Conservation (phyloP, 106 monocot genomes). For the Dendrobium huoshanense region DNA sequence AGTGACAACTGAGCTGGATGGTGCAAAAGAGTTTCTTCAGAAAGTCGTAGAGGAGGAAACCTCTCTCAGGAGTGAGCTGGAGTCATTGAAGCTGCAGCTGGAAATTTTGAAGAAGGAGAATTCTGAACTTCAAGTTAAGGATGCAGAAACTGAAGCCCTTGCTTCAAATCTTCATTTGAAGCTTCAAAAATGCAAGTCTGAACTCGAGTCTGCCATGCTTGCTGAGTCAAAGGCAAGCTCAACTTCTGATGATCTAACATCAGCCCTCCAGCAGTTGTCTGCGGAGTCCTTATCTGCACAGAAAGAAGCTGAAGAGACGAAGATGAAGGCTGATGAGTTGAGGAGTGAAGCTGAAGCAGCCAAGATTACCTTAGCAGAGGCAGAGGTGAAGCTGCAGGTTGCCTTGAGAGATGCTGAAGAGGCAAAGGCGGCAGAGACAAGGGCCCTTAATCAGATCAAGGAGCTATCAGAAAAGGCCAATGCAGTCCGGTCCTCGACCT, state of each 20-base stretch:
- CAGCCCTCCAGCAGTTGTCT: constrained; percentile 55
- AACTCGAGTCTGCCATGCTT: constrained; percentile 41
- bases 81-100: constrained; percentile 52
- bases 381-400: constrained; percentile 50
- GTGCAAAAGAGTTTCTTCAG: constrained; percentile 50
- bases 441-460: constrained; percentile 51
- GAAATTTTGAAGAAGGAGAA: constrained; percentile 58
- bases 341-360: constrained; percentile 48
- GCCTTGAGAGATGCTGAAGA: constrained; percentile 61
- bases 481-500: constrained; percentile 45
- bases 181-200: constrained; percentile 61
- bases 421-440: constrained; percentile 58
- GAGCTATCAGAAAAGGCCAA: constrained; percentile 41
- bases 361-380: constrained; percentile 31
- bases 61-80: constrained; percentile 36
- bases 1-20: constrained; percentile 53
- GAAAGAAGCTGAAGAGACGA: constrained; percentile 60
- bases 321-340: constrained; percentile 39
- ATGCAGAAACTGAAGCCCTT: constrained; percentile 51
- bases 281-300: constrained; percentile 43
- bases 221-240: constrained; percentile 40
- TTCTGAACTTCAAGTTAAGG: constrained; percentile 51
- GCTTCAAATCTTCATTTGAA: constrained; percentile 46
- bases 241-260: constrained; percentile 39
- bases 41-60: constrained; percentile 59